phyloP scores from a whole-genome alignment of 1,284 basidiomycete genomes.

The Salmacisia buchloeana region DNA sequence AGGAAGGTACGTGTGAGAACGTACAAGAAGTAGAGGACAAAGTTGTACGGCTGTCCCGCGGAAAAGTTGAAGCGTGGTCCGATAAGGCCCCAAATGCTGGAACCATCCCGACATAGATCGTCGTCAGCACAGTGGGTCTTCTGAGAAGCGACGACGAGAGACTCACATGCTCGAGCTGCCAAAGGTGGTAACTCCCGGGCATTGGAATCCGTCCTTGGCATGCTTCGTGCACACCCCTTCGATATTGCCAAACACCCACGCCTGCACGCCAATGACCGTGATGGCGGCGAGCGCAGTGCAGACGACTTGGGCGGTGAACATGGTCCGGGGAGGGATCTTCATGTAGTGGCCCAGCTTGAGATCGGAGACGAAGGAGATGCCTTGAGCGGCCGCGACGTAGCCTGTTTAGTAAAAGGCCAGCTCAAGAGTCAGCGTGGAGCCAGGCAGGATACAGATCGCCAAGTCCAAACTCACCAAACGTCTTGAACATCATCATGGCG shows the following conservation, averaged over 20 bases:
- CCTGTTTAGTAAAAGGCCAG: conserved; percentile 24
- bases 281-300: conserved; percentile 64
- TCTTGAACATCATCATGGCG: conserved; percentile 54
- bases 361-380: conserved; percentile 11
- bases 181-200: conserved; percentile 28
- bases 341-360: conserved; percentile 21
- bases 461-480: conserved; percentile 52
- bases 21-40: conserved; percentile 11
- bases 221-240: conserved; percentile 62
- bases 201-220: conserved; percentile 42
- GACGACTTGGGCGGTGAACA: conserved; percentile 13
- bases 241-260: conserved; percentile 69
- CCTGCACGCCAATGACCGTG: conserved; percentile 75
- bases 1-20: conserved; percentile 15
- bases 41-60: conserved; percentile 8
- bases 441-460: background rate
- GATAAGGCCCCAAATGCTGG: conserved; percentile 40
- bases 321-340: conserved; percentile 18
- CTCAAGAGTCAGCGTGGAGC: background rate
- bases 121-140: background rate
- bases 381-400: conserved; percentile 5
- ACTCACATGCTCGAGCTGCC: conserved; percentile 28
- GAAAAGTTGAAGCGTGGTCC: conserved; percentile 36
- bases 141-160: background rate
- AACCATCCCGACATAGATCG: too few species aligned